These are phyloP conservation scores for Fusarium longipes DNA, from an alignment of 2,329 filamentous ascomycete genomes.

Conservation along the genomic window DNA sequence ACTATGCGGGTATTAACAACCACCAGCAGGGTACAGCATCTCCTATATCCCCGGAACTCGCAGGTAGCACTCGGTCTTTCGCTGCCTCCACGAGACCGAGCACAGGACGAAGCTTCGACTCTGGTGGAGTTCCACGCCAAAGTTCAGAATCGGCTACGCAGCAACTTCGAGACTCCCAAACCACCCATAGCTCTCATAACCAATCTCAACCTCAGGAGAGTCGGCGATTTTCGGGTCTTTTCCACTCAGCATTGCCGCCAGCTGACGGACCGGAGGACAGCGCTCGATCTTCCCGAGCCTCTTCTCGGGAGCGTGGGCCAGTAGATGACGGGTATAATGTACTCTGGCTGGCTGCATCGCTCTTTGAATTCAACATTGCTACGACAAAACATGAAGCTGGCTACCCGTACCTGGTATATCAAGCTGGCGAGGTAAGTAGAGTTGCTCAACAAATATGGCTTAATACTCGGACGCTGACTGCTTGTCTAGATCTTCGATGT, in stretches of 20 bases:
- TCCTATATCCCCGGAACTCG: constrained; percentile 66
- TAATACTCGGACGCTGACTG: constrained; percentile 1
- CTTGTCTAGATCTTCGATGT: constrained; percentile 79
- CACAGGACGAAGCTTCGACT: constrained; percentile 71
- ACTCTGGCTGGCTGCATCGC: constrained; percentile 89
- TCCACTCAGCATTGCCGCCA: constrained; percentile 88
- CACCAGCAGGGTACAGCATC: constrained; percentile 65
- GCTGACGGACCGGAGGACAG: constrained; percentile 71
- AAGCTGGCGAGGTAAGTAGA: constrained; percentile 81
- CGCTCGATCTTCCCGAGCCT: constrained; percentile 66
- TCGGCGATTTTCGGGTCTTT: constrained; percentile 78
- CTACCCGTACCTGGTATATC: constrained; percentile 95
- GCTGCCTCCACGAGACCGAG: constrained; percentile 63
- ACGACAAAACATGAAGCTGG: constrained; percentile 91
- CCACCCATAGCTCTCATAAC: constrained; percentile 63
- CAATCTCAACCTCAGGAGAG: constrained; percentile 57
- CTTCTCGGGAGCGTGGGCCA: constrained; percentile 67
- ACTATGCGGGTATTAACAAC: constrained; percentile 39
- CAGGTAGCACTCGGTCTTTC: constrained; percentile 61
- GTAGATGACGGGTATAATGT: constrained; percentile 73
- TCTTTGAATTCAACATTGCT: constrained; percentile 98
- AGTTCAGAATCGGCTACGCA: constrained; percentile 63
- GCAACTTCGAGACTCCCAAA: constrained; percentile 65
- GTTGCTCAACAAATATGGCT: too few relatives aligned
- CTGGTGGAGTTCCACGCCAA: constrained; percentile 61